Conservation (phyloP, 1,284 basidiomycete genomes). For the Marasmius oreades region DNA sequence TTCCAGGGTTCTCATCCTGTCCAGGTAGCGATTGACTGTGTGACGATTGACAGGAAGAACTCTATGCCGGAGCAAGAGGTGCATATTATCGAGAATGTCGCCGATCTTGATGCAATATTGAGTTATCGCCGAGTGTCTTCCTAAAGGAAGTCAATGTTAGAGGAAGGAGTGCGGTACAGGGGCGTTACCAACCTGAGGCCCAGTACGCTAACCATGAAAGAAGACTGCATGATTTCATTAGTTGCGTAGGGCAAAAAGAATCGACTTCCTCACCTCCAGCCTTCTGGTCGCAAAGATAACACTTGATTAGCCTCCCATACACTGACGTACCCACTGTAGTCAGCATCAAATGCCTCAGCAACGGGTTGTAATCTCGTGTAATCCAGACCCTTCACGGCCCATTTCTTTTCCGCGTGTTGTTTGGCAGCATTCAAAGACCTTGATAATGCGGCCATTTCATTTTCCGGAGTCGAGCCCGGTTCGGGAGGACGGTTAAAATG, state of each 20-base stretch:
- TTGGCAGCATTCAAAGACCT: conserved; percentile 7
- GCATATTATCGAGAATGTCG: conserved; percentile 4
- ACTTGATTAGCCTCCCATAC: conserved; percentile 12
- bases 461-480: not conserved
- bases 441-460: conserved; percentile 1
- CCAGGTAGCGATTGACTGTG: conserved; percentile 8
- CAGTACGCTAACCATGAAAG: conserved; percentile 15
- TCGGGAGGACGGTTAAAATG: not conserved
- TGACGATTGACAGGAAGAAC: conserved; percentile 8
- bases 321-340: conserved; percentile 12
- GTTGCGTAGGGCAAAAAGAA: not conserved
- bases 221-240: conserved; percentile 2
- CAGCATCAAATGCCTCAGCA: conserved; percentile 12
- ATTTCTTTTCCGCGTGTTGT: conserved; percentile 9
- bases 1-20: not conserved
- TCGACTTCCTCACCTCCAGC: conserved; percentile 6
- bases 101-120: conserved; percentile 9
- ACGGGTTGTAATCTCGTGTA: conserved; percentile 5
- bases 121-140: conserved; percentile 11
- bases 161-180: not conserved
- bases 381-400: conserved; percentile 10
- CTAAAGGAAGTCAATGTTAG: not conserved
- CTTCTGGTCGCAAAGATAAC: conserved; percentile 2
- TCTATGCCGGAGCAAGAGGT: not conserved
- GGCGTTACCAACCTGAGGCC: conserved; percentile 8